Conservation (phyloP, 805 yeast species). For the Wickerhamiella lipophila region DNA sequence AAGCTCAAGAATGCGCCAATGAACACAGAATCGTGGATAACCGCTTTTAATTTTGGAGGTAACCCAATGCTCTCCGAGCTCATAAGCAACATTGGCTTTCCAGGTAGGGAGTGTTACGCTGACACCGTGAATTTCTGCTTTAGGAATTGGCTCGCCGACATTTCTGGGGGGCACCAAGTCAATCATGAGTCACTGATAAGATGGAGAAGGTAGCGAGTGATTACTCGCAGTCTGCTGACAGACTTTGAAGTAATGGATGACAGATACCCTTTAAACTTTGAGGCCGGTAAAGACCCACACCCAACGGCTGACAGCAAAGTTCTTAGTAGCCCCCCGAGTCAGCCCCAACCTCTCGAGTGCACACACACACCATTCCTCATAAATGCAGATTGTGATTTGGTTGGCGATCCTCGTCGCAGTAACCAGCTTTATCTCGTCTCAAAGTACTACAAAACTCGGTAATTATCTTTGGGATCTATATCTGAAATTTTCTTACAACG, state of each 20-base stretch:
- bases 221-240: not conserved
- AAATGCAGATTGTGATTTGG: slow-evolving; percentile 9
- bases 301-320: not conserved
- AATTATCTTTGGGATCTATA: not conserved
- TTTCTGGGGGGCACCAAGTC: slow-evolving; percentile 27
- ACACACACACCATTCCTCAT: not conserved
- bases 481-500: slow-evolving; percentile 4
- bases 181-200: slow-evolving; percentile 8
- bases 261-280: not conserved
- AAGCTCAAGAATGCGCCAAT: slow-evolving; percentile 29
- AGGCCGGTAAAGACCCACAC: not conserved
- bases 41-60: slow-evolving; percentile 68
- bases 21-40: slow-evolving; percentile 55
- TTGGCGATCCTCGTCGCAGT: slow-evolving; percentile 8
- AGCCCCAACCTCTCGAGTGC: not conserved
- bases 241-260: not conserved
- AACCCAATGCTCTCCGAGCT: slow-evolving; percentile 77
- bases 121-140: slow-evolving; percentile 82
- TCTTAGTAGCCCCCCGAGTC: not conserved
- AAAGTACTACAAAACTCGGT: not conserved
- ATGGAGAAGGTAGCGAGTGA: not conserved
- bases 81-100: slow-evolving; percentile 87
- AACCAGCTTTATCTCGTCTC: not conserved
- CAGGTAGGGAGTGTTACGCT: slow-evolving; percentile 92
- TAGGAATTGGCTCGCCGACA: slow-evolving; percentile 79